These are phyloP conservation scores for Paramecium octaurelia DNA, from an alignment of 73 alveolate species.

Conservation along the genomic window DNA sequence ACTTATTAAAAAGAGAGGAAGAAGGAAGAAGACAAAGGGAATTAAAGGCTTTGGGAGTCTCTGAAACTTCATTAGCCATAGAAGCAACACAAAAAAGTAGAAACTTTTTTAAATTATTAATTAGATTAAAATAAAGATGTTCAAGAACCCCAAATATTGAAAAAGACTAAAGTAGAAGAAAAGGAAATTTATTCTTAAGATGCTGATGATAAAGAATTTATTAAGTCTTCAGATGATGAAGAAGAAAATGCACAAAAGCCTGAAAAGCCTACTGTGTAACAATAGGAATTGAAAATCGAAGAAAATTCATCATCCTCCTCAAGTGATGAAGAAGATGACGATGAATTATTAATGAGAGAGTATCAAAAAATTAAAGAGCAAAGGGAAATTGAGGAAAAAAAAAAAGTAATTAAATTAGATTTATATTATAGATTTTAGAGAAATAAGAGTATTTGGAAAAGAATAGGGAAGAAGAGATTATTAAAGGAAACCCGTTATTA, in stretches of 20 bases:
- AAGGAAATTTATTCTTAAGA: conserved; percentile 62
- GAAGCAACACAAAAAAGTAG: conserved; percentile 30
- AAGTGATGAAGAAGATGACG: conserved; percentile 70
- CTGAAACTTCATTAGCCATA: conserved; percentile 53
- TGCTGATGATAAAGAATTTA: conserved; percentile 74
- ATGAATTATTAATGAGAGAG: conserved; percentile 86
- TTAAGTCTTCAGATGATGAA: conserved; percentile 45
- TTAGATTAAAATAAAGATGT: conserved; percentile 39
- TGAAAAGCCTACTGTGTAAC: background rate
- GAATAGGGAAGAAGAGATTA: conserved; percentile 77
- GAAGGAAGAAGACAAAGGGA: conserved; percentile 73
- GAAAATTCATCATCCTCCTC: background rate
- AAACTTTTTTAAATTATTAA: background rate
- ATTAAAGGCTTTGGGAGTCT: conserved; percentile 67
- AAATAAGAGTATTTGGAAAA: conserved; percentile 83
- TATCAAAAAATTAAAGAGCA: conserved; percentile 87
- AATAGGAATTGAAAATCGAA: background rate
- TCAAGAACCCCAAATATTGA: conserved; percentile 57
- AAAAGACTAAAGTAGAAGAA: conserved; percentile 47
- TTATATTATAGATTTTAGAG: background rate
- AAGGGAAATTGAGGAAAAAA: conserved; percentile 85
- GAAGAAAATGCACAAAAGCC: background rate
- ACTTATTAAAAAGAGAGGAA: conserved; percentile 76
- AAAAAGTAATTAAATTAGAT: conserved; percentile 20
- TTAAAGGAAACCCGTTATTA: conserved; percentile 84